Conservation (phyloP, 441 rosid species). For the Gossypium trilobum region DNA sequence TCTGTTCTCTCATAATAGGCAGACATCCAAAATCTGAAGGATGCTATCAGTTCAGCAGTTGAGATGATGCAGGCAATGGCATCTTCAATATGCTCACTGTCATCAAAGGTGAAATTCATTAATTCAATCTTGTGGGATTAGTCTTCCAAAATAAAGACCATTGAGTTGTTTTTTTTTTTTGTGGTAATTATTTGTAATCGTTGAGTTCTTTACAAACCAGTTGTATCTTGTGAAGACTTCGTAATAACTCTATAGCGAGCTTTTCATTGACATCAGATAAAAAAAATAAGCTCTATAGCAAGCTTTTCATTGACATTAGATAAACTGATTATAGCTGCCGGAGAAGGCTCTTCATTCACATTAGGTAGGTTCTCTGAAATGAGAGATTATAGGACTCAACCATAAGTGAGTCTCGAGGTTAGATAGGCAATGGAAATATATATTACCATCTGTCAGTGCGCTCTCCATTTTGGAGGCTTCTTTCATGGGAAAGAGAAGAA, state of each 20-base stretch:
- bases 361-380: neutral
- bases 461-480: neutral
- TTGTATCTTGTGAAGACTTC: neutral
- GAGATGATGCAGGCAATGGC: conserved; percentile 58
- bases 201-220: neutral
- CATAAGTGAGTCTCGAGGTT: neutral
- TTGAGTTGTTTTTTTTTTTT: neutral
- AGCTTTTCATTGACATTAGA: neutral
- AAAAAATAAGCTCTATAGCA: neutral
- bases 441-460: neutral
- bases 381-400: neutral
- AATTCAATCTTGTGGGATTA: neutral
- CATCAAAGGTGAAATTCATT: conserved; percentile 36
- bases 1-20: conserved; percentile 28
- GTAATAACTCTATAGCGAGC: neutral
- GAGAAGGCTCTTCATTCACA: neutral
- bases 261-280: neutral
- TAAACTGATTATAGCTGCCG: neutral
- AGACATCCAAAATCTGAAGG: conserved; percentile 48
- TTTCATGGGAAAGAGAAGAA: neutral
- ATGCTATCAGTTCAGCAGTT: conserved; percentile 55
- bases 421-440: neutral
- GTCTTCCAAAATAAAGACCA: neutral
- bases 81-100: conserved; percentile 44
- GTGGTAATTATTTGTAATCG: neutral